Conservation (phyloP, 2,329 filamentous ascomycete species). For the Pseudopithomyces maydicus region DNA sequence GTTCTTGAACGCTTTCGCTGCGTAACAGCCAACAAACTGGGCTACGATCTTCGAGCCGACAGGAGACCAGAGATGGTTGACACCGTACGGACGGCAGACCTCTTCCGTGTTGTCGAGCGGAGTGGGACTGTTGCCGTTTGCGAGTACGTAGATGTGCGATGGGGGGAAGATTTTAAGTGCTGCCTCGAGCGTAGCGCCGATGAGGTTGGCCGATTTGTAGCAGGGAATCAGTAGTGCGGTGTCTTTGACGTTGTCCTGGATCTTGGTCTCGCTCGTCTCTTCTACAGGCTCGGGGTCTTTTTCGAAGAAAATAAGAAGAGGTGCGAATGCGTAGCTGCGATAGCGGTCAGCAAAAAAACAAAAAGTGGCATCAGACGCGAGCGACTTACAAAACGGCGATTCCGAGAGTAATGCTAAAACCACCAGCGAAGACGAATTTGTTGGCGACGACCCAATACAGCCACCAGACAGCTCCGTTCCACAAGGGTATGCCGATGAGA, state of each 20-base stretch:
- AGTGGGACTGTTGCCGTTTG: slow-evolving; percentile 54
- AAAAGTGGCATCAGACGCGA: not conserved
- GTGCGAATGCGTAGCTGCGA: slow-evolving; percentile 28
- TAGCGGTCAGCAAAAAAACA: not conserved
- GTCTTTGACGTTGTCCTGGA: slow-evolving; percentile 35
- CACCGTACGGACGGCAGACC: slow-evolving; percentile 50
- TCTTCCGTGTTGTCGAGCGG: slow-evolving; percentile 56
- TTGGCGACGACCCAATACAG: slow-evolving; percentile 48
- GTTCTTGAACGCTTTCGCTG: slow-evolving; percentile 52
- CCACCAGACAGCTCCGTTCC: slow-evolving; percentile 53
- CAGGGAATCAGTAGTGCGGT: slow-evolving; percentile 55
- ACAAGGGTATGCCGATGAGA: slow-evolving; percentile 53
- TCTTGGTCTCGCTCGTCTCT: slow-evolving; percentile 26
- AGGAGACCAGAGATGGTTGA: slow-evolving; percentile 56
- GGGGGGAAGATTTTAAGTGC: slow-evolving; percentile 54
- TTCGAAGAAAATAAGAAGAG: slow-evolving; percentile 41
- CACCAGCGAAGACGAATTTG: slow-evolving; percentile 48
- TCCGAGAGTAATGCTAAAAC: slow-evolving; percentile 48
- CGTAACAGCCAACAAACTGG: slow-evolving; percentile 55
- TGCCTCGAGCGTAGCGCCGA: slow-evolving; percentile 50
- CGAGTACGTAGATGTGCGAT: slow-evolving; percentile 54
- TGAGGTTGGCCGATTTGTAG: slow-evolving; percentile 52
- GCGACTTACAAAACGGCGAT: slow-evolving; percentile 43
- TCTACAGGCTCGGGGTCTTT: slow-evolving; percentile 31
- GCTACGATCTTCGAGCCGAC: slow-evolving; percentile 57